Conservation (phyloP, 495 filamentous ascomycete species). For the Penicillium daleae region DNA sequence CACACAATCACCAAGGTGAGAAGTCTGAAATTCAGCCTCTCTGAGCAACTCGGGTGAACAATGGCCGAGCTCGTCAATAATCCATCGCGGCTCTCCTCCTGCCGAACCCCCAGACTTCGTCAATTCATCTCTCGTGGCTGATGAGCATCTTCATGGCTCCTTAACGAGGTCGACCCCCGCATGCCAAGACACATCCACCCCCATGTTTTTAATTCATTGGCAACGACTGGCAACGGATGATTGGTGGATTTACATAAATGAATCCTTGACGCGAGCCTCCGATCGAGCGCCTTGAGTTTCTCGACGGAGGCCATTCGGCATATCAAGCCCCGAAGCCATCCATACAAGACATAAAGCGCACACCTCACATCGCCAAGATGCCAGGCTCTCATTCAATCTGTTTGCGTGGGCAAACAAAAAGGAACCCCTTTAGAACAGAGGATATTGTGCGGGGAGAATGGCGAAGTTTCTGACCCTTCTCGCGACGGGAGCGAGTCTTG, state of each 20-base stretch:
- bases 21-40: neutral
- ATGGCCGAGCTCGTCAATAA: neutral
- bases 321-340: neutral
- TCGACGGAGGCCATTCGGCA: neutral
- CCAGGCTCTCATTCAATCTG: neutral
- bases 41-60: neutral
- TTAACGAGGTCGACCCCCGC: slow-evolving; percentile 23
- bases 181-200: slow-evolving; percentile 12
- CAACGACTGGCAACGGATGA: neutral
- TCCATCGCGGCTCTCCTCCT: neutral
- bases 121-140: neutral
- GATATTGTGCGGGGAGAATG: slow-evolving; percentile 3
- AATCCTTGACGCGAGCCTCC: neutral
- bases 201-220: neutral
- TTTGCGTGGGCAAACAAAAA: neutral
- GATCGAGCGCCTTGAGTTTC: neutral
- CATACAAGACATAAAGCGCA: neutral
- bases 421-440: neutral
- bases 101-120: slow-evolving; percentile 14
- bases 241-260: slow-evolving; percentile 12
- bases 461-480: slow-evolving; percentile 8
- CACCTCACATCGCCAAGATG: neutral
- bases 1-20: neutral
- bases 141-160: neutral
- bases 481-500: slow-evolving; percentile 13